Base-by-base conservation (phyloP, 2,329 filamentous ascomycete genomes). In the Colletotrichum sp. region DNA sequence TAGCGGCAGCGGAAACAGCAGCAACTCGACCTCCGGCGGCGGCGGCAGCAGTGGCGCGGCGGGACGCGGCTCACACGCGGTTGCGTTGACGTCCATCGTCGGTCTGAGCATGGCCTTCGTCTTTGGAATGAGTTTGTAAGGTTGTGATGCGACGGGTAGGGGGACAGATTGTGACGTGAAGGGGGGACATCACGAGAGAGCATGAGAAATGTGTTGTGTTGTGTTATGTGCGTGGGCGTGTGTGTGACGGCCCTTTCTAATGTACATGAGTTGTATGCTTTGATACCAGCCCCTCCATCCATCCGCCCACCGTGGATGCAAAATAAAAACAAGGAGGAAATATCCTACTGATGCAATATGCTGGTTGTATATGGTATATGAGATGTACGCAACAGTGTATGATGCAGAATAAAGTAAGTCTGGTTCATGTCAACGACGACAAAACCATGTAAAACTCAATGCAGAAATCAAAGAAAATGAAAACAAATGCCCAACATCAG, bases 61-160 rank as follows among this genome's bases (percentile, higher is more conserved):
- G 26, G 73, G 76, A 13, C 66, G 75, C 16, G 75, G 79, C 18
- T 78, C 81, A 21, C 52, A 48, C n/a, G n/a, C 28, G 14, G 79
- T 74, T 48, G 80, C 82, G 5, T 71, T 89, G 73, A 78, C 82
- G 21, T 81, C 81, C 18, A 81, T 84, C 9, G 82, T 84, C 21
- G 86, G 82, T 12, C 76, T 89, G 61, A 82, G 84, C 18, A 79
- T 83, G 71, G 79, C 79, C 6, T 86, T 88, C 71, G 83, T 81
- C 30, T 78, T 83, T 48, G 84, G 83, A 8, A 73, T 87, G 75
- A 81, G 82, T 56, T 55, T 85, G 67, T 87, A 82, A 52, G 24
- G 6, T 1, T 16, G 21, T 24, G 61, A n/a, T 16, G 32, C 16
- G 61, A 63, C 34, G 7, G 13, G 21, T 10, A 10, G 18, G 30